These are phyloP conservation scores for Alternaria atra DNA, from an alignment of 2,329 filamentous ascomycete species.

Conservation along the genomic window DNA sequence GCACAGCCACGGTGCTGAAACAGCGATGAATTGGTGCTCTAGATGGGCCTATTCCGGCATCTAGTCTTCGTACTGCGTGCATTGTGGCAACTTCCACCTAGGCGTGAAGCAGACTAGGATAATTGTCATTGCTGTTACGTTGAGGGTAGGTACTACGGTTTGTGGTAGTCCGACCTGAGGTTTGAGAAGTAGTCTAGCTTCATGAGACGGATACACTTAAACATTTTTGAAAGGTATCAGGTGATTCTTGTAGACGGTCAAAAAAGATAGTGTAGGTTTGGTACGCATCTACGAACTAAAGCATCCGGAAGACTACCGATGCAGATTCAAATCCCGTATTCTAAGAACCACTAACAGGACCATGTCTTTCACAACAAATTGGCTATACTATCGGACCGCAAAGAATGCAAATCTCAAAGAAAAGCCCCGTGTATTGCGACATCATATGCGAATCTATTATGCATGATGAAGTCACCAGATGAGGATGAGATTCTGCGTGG, in stretches of 20 bases:
- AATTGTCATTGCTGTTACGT: constrained; percentile 2
- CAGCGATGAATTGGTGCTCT: constrained; percentile 1
- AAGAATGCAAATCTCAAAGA: constrained; percentile 5
- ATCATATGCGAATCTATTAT: background rate
- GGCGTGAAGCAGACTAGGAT: constrained; percentile 2
- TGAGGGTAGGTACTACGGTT: background rate
- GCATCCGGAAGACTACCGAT: constrained; percentile 17
- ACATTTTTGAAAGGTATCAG: background rate
- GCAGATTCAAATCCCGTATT: constrained; percentile 18
- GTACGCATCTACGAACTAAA: constrained; percentile 4
- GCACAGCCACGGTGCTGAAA: constrained; percentile 7
- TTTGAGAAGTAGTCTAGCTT: background rate
- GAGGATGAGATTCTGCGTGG: background rate
- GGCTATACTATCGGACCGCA: constrained; percentile 2
- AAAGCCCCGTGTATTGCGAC: constrained; percentile 2
- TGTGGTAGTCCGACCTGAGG: background rate
- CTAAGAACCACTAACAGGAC: constrained; percentile 1
- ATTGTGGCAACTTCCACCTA: constrained; percentile 1
- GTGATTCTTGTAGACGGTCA: background rate
- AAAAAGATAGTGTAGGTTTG: background rate
- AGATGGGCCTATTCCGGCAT: constrained; percentile 5
- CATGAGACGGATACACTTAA: background rate
- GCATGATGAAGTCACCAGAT: constrained; percentile 2
- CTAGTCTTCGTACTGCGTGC: background rate
- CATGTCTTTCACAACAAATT: background rate